phyloP scores from a whole-genome alignment of 352 stramenopile genomes.

The Pythium vanterpoolii region DNA sequence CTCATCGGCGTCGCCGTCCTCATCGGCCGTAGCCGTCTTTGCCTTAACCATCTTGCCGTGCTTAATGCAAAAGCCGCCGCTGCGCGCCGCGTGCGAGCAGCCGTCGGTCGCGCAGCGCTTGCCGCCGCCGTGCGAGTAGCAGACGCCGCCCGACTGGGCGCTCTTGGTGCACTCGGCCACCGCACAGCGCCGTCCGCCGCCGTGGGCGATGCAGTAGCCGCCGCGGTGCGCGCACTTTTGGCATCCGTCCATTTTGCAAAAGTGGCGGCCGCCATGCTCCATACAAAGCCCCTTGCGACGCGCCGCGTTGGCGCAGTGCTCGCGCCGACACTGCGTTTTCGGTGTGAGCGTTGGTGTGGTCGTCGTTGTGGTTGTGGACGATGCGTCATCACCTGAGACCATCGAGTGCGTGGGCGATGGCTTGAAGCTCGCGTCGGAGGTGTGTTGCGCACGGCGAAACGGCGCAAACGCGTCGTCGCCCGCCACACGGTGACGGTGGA shows the following conservation, averaged over 20 bases:
- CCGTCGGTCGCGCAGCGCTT: constrained; percentile 75
- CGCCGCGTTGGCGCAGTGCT: constrained; percentile 64
- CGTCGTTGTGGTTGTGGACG: neutral
- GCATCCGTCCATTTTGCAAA: constrained; percentile 83
- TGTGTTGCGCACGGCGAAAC: neutral
- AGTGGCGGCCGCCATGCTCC: constrained; percentile 82
- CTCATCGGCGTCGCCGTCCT: no score
- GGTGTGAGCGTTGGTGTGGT: neutral
- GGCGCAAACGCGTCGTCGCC: constrained; percentile 10
- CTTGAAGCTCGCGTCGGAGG: neutral
- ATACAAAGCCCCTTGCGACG: constrained; percentile 84
- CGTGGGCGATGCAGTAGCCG: constrained; percentile 80
- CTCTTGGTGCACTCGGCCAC: constrained; percentile 74
- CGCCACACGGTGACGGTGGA: constrained; percentile 6
- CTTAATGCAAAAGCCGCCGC: constrained; percentile 80
- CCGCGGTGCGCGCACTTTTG: constrained; percentile 80
- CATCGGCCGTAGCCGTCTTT: neutral
- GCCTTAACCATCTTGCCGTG: constrained; percentile 68
- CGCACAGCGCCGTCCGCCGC: constrained; percentile 69
- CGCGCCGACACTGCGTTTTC: constrained; percentile 52
- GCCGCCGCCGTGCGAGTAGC: constrained; percentile 81
- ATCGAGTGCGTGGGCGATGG: constrained; percentile 24
- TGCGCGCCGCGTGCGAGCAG: constrained; percentile 77
- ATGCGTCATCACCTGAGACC: constrained; percentile 22
- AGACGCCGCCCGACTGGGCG: constrained; percentile 77